Conservation (phyloP, 1,139 yeast species). For the Yamadazyma sp. region DNA sequence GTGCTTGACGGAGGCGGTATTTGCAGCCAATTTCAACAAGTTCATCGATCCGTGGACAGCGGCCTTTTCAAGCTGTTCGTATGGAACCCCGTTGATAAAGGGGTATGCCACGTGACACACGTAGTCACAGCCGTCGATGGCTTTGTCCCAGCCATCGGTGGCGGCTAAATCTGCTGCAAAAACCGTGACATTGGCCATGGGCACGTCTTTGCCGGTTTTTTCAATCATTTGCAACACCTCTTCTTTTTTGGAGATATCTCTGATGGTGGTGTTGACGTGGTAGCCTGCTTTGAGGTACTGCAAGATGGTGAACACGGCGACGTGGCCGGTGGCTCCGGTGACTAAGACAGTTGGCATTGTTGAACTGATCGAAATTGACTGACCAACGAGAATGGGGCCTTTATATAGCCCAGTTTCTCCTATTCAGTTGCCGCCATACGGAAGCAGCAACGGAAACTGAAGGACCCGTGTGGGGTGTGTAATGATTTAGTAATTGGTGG, state of each 20-base stretch:
- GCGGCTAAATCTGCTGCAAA: constrained; percentile 16
- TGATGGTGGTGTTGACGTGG: constrained; percentile 11
- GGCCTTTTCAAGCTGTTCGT: constrained; percentile 11
- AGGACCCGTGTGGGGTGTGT: too few relatives aligned
- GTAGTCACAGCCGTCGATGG: constrained; percentile 14
- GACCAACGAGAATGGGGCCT: too few relatives aligned
- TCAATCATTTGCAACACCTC: constrained; percentile 6
- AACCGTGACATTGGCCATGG: constrained; percentile 11
- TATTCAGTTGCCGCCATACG: too few relatives aligned
- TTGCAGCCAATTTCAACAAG: constrained; percentile 11
- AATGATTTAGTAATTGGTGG: too few relatives aligned
- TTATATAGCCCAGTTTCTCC: too few relatives aligned
- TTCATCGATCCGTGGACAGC: constrained; percentile 16
- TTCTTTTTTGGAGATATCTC: constrained; percentile 8
- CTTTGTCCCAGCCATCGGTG: constrained; percentile 17
- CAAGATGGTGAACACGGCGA: constrained; percentile 24
- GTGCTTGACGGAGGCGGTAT: constrained; percentile 17
- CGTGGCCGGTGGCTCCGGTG: constrained; percentile 38
- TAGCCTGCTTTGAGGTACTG: constrained; percentile 11
- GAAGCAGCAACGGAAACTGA: too few relatives aligned
- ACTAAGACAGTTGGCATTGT: constrained; percentile 14
- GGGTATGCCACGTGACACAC: constrained; percentile 19
- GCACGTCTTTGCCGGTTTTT: constrained; percentile 6
- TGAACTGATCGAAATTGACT: too few relatives aligned
- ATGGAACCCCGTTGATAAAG: constrained; percentile 7